Evolutionary conservation across 148 eudicot species (phyloP).

Genomic region (Tetragonia tetragonoides): DNA sequence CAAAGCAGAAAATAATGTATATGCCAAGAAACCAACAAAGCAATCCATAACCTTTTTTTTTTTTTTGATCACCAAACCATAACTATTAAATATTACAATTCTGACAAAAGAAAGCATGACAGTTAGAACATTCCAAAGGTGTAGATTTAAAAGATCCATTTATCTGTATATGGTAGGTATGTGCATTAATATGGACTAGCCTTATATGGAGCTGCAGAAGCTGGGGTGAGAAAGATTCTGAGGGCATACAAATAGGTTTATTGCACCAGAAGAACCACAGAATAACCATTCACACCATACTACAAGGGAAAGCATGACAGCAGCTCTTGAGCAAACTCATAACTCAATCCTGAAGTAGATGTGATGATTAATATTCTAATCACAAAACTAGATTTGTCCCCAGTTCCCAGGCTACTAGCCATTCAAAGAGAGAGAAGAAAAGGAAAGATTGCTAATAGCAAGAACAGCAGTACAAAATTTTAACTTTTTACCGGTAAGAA

Average conservation of each 20-base stretch:
- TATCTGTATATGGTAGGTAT: not conserved
- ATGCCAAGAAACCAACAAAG: not conserved
- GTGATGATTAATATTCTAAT: not conserved
- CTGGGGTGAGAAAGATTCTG: not conserved
- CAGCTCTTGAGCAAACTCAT: not conserved
- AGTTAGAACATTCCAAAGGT: not conserved
- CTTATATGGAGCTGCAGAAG: not conserved
- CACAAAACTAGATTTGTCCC: not conserved
- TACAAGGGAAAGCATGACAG: not conserved
- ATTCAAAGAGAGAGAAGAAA: not conserved
- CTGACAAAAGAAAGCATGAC: not conserved
- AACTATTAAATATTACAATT: not conserved
- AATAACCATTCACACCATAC: not conserved
- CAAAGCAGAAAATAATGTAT: no score
- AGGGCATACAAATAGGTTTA: not conserved
- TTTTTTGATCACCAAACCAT: no score
- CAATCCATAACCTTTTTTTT: no score
- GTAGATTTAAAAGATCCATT: not conserved
- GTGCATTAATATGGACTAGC: not conserved
- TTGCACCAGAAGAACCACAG: not conserved
- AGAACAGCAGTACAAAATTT: not conserved
- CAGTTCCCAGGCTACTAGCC: not conserved
- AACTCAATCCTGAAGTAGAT: not conserved
- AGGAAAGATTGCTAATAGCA: not conserved
- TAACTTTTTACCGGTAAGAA: slow-evolving; percentile 65